Evolutionary conservation across 805 yeast species (phyloP), one percentile per base, ranked within the genome.

Genomic region (Candida oleophila): DNA sequence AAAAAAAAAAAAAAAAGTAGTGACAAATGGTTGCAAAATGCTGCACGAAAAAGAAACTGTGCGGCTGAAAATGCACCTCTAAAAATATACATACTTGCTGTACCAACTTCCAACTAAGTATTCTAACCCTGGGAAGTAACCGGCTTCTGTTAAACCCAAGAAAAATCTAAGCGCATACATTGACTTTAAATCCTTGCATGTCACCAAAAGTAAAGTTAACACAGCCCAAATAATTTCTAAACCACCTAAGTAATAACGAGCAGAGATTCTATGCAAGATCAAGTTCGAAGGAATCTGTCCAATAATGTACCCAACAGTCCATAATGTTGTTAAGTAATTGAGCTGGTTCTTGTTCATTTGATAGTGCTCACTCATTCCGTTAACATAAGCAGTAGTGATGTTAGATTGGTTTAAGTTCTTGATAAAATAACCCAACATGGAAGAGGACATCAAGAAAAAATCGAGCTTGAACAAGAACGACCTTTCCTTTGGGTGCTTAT

Each of bases 81-180:
- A 25, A 25, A 25, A 11, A 25, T 7, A 57, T 22, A 38, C 42
- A 16, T 39, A 39, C 42, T 39, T 39, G 20, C 28, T 34, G 21
- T 41, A 41, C 43, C 43, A 41, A 32, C 43, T 41, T n/a, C 70
- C 70, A 7, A 66, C 55, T 40, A 81, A 62, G 53, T 78, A 82
- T 53, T 82, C 85, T 46, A 81, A 71, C 18, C 80, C 81, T 3
- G 89, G 86, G 57, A 76, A 77, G 53, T 69, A 76, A 0, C 80
- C 81, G 12, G 76, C 65, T 47, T 77, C 82, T 9, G 66, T 53
- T 21, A 78, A 57, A 1, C 81, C 83, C 20, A 74, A 47, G 3
- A 73, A 48, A 37, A 75, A 67, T 49, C 77, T 48, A 5, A 66
- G 32, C 1, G 59, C 66, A 44, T 65, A 65, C 18, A 66, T 41